Percentiles rank a stretch among this genome's conserved stretches.
Conservation (phyloP, 2,329 filamentous ascomycete genomes). For the Dothidotthia symphoricarpi region DNA sequence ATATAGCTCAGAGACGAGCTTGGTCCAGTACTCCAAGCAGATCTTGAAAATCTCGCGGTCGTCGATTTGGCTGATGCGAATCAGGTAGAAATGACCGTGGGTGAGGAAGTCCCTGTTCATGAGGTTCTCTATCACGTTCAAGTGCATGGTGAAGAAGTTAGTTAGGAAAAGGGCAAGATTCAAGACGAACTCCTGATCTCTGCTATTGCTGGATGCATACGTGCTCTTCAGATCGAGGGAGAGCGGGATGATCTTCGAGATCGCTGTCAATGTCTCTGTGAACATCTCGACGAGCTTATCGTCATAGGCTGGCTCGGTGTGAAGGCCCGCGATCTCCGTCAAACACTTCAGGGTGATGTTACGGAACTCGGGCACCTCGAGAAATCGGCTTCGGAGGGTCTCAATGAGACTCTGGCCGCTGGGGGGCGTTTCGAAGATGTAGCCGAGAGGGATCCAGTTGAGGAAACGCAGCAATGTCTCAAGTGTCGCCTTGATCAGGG, state of each 20-base stretch:
- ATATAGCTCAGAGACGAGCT: conserved; percentile 94
- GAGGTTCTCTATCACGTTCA: conserved; percentile 91
- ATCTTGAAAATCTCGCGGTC: conserved; percentile 99
- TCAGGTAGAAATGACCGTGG: conserved; percentile 96
- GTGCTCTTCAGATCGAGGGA: conserved; percentile 86
- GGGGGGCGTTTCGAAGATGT: conserved; percentile 91
- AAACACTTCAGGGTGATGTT: conserved; percentile 96
- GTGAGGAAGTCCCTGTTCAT: conserved; percentile 93
- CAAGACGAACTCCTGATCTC: conserved; percentile 96
- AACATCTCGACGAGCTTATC: conserved; percentile 98
- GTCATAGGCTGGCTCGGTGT: conserved; percentile 83
- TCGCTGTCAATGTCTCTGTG: conserved; percentile 89
- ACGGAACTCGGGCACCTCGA: conserved; percentile 90
- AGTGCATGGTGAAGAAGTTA: conserved; percentile 94
- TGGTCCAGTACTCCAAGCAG: conserved; percentile 98
- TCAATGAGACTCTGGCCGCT: conserved; percentile 70
- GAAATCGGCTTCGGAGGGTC: conserved; percentile 85
- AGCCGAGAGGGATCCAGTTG: conserved; percentile 98
- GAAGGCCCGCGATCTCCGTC: conserved; percentile 93
- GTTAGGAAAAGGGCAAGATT: conserved; percentile 93
- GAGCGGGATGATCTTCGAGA: conserved; percentile 89
- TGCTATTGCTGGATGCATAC: conserved; percentile 85
- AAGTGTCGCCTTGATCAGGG: conserved; percentile 90
- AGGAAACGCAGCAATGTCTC: conserved; percentile 94
- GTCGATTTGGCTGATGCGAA: conserved; percentile 97